Evolutionary conservation across 2,329 filamentous ascomycete genomes (phyloP), one percentile per base, ranked within the genome.

Genomic region (Exophiala spinifera): DNA sequence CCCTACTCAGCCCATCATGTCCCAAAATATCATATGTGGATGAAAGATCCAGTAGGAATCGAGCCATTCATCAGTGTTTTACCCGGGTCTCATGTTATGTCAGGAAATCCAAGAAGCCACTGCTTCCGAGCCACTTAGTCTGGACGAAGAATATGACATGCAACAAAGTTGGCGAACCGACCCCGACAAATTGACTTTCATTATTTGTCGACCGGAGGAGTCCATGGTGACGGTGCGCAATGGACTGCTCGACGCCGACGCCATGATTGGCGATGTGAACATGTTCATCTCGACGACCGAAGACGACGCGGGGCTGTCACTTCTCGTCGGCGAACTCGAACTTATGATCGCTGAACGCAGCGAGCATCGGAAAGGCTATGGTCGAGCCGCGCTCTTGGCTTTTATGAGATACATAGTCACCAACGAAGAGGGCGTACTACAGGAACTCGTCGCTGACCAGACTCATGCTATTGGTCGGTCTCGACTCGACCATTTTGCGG

Each of bases 131-230:
- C 88, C 86, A 0, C 79, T 97, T 47, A 85, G 81, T 0, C 76
- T 96, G 0, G 77, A 83, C 1, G 87, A 96, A 67, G 92, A 97
- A 76, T 90, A 94, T 70, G 81, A 83, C 46, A 97, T 96, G 85
- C 92, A 96, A 70, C 74, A 75, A n/a, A 89, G 85, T 60, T 97
- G 92, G 92, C 85, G 91, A 34, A 75, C 74, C 17, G 88, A 94
- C 39, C 71, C 75, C 21, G 91, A 97, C 72, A 97, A 97, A 73
- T 71, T 97, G 57, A 97, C 92, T 0, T 97, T 96, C 64, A 96
- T 97, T 68, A 72, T 88, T 15, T 59, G 55, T 42, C 53, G 40
- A 5, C 54, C 48, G 21, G 33, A 40, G 31, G n/a, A 28, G 13
- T 31, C 37, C 11, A 55, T 52, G 11, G 40, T 51, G 31, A 42